Percentiles rank a stretch among this genome's conserved stretches.
These are phyloP conservation scores for Myrica gale DNA, from an alignment of 306 rosid species.

Conservation along the genomic window DNA sequence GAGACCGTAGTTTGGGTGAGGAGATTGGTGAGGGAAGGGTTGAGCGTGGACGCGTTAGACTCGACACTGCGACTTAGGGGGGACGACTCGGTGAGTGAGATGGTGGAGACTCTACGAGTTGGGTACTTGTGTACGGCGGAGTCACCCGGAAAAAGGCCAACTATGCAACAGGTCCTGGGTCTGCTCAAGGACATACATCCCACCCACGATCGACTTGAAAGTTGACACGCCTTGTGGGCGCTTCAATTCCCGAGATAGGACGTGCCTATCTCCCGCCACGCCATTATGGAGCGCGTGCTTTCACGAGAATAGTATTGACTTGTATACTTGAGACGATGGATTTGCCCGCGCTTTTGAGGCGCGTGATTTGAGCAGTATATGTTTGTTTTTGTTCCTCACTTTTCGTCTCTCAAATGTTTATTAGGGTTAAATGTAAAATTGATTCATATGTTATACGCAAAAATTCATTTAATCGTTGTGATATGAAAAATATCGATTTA, in stretches of 20 bases:
- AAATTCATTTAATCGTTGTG: no score
- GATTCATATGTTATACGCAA: no score
- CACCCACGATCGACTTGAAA: slow-evolving; percentile 23
- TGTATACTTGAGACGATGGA: not conserved
- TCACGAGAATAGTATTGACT: no score
- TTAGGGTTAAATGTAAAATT: no score
- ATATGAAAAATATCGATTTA: no score
- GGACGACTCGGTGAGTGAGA: slow-evolving; percentile 47
- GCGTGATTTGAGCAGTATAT: not conserved
- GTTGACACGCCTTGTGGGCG: slow-evolving; percentile 7
- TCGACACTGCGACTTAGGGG: slow-evolving; percentile 43
- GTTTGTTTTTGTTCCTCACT: no score
- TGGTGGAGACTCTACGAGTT: slow-evolving; percentile 88
- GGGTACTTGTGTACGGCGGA: slow-evolving; percentile 92
- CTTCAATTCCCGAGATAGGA: not conserved
- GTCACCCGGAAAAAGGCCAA: slow-evolving; percentile 79
- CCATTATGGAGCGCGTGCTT: not conserved
- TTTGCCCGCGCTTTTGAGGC: not conserved
- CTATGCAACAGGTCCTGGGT: slow-evolving; percentile 86
- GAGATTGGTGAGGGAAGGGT: slow-evolving; percentile 73
- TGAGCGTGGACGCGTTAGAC: slow-evolving; percentile 50
- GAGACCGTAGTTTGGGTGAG: slow-evolving; percentile 87
- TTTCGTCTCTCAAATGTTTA: no score
- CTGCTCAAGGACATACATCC: slow-evolving; percentile 75
- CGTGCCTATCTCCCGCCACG: not conserved